Percentiles rank a stretch among this genome's conserved stretches.
These are phyloP conservation scores for Zasmidium citrigriseum DNA, from an alignment of 2,329 filamentous ascomycete genomes.

Conservation along the genomic window DNA sequence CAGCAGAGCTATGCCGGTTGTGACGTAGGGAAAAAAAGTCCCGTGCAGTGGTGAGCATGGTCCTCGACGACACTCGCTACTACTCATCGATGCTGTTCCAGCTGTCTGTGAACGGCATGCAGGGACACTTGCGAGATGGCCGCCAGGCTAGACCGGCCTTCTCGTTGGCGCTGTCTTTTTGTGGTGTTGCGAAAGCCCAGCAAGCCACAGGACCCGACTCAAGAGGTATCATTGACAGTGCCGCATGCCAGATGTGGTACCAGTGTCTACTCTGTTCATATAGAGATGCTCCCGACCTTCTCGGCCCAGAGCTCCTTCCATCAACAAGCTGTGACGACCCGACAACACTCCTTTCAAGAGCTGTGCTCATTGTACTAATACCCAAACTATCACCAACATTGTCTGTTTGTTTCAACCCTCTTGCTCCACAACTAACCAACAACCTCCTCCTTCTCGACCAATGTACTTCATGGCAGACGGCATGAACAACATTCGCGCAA, in stretches of 20 bases:
- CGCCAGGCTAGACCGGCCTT: not conserved
- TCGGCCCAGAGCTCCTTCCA: not conserved
- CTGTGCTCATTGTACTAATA: not conserved
- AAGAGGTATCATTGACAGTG: not conserved
- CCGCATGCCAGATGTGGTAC: not conserved
- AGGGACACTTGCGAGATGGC: slow-evolving; percentile 5
- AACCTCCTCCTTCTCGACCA: not conserved
- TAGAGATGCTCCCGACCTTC: not conserved
- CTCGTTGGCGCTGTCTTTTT: not conserved
- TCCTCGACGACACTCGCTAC: not conserved
- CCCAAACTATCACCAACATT: not conserved
- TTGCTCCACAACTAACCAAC: slow-evolving; percentile 1
- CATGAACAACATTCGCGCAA: slow-evolving; percentile 64
- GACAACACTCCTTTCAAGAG: not conserved
- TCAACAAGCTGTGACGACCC: not conserved
- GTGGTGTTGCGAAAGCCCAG: not conserved
- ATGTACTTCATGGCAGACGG: slow-evolving; percentile 54
- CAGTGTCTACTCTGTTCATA: slow-evolving; percentile 1
- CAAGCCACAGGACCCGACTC: slow-evolving; percentile 1
- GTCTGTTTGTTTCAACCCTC: slow-evolving; percentile 3
- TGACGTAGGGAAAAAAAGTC: slow-evolving; percentile 17
- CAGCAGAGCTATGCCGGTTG: slow-evolving; percentile 7
- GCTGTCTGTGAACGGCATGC: not conserved
- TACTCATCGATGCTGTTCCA: not conserved
- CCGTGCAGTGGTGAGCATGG: not conserved